These are phyloP conservation scores for Solanum acaule DNA, from an alignment of 257 asterid species.

Conservation along the genomic window DNA sequence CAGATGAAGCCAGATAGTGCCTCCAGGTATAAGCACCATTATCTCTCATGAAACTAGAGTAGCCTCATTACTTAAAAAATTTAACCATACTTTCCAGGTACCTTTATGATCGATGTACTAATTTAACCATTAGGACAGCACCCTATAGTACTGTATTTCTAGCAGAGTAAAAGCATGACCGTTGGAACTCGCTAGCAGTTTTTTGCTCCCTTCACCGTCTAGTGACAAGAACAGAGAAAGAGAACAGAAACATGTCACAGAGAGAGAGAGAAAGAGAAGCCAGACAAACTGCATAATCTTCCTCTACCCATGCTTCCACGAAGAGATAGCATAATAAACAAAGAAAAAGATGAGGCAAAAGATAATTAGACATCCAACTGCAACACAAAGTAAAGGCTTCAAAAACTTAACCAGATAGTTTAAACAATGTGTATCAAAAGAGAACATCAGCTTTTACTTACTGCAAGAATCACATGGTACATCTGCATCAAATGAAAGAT, in stretches of 20 bases:
- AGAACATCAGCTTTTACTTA: constrained; percentile 34
- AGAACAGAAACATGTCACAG: background rate
- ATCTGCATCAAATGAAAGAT: constrained; percentile 70
- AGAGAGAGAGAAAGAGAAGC: background rate
- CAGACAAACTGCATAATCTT: background rate
- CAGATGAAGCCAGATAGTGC: background rate
- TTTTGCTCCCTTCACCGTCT: background rate
- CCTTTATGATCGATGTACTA: background rate
- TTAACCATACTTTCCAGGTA: background rate
- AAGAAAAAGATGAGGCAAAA: background rate
- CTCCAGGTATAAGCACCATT: background rate
- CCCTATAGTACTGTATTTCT: background rate
- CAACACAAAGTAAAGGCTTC: background rate
- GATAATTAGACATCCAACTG: background rate
- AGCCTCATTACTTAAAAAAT: background rate
- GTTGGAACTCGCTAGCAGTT: background rate
- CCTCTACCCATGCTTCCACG: background rate
- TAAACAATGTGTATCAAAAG: background rate
- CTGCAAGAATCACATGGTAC: constrained; percentile 86
- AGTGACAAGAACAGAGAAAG: background rate
- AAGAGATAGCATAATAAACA: background rate
- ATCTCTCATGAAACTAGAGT: background rate
- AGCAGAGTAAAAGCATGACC: background rate
- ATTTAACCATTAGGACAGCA: background rate
- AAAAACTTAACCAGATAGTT: background rate